Conservation (phyloP, 2,329 filamentous ascomycete species). For the Trichoderma aggressivum region DNA sequence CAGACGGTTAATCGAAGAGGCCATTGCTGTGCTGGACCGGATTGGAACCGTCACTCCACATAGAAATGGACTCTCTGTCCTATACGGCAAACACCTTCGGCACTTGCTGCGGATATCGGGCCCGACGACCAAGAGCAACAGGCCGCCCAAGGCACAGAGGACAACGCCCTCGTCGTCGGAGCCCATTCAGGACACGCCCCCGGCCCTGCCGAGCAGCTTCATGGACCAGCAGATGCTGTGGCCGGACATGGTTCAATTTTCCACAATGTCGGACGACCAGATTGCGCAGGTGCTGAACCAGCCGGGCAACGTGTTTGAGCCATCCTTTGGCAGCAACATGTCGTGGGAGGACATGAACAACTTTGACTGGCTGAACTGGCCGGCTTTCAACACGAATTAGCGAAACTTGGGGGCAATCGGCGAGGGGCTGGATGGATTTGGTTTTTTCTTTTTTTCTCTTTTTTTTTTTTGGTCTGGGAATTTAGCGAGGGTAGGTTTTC, state of each 20-base stretch:
- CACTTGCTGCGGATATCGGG: constrained; percentile 42
- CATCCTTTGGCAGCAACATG: constrained; percentile 48
- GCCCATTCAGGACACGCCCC: constrained; percentile 21
- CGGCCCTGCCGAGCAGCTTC: constrained; percentile 27
- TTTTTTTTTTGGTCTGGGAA: not conserved
- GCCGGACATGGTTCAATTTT: constrained; percentile 58
- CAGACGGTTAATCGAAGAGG: constrained; percentile 63
- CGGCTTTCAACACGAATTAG: constrained; percentile 38
- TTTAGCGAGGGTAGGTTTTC: not conserved
- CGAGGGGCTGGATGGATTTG: not conserved
- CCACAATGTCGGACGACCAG: constrained; percentile 67
- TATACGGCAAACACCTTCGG: constrained; percentile 47
- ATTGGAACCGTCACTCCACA: constrained; percentile 65
- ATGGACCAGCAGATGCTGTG: constrained; percentile 36
- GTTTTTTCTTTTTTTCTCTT: not conserved
- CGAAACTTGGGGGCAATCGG: not conserved
- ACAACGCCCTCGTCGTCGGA: constrained; percentile 12
- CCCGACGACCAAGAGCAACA: constrained; percentile 21
- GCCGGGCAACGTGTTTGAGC: constrained; percentile 57
- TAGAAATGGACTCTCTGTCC: constrained; percentile 60
- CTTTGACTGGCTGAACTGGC: constrained; percentile 56
- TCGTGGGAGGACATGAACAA: constrained; percentile 58
- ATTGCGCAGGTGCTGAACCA: constrained; percentile 64
- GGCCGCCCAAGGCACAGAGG: constrained; percentile 9
- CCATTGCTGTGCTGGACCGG: constrained; percentile 64